Conservation (phyloP, 179 eudicot species). For the Amaranthus tricolor region DNA sequence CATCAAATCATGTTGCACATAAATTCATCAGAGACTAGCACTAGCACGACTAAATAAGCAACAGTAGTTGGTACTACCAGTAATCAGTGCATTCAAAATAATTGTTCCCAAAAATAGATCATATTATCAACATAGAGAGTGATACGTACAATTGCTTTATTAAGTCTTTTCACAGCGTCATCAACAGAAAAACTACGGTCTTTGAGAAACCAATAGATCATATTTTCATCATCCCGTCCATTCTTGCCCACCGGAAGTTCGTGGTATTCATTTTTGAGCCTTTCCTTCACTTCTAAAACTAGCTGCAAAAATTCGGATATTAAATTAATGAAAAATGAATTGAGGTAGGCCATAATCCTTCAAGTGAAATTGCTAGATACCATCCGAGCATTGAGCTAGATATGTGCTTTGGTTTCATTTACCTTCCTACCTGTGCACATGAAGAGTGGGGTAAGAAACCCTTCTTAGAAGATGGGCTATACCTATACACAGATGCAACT, state of each 20-base stretch:
- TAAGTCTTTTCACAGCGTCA: conserved; percentile 69
- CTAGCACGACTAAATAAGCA: not conserved
- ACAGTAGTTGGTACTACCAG: not conserved
- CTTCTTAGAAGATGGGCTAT: no score
- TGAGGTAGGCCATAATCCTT: not conserved
- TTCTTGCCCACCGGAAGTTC: conserved; percentile 68
- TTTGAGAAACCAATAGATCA: conserved; percentile 94
- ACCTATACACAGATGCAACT: no score
- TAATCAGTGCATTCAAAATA: not conserved
- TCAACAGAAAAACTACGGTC: conserved; percentile 76
- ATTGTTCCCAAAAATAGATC: not conserved
- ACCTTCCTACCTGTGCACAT: no score
- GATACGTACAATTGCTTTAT: conserved; percentile 77
- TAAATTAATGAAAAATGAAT: not conserved
- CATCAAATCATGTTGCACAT: not conserved
- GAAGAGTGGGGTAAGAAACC: no score
- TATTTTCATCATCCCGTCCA: conserved; percentile 90
- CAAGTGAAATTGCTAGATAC: not conserved
- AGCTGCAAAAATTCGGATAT: conserved; percentile 44
- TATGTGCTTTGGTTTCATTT: no score
- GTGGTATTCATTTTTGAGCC: conserved; percentile 58
- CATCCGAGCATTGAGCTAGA: no score
- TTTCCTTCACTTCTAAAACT: conserved; percentile 76
- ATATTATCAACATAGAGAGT: not conserved
- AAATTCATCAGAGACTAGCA: not conserved